Conservation (phyloP, 345 rosid genomes). For the Populus deltoides region DNA sequence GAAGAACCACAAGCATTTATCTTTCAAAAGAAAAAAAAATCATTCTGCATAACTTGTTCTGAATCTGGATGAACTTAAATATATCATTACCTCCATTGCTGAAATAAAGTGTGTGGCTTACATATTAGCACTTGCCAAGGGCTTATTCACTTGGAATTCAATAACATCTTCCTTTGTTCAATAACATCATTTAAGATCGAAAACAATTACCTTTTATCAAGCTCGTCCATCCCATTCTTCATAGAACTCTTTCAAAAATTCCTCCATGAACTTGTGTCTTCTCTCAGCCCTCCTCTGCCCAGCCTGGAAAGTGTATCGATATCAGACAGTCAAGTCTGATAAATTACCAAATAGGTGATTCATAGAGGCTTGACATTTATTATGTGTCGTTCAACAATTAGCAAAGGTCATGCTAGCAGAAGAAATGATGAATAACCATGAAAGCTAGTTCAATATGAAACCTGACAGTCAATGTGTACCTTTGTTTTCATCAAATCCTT, state of each 20-base stretch:
- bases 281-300: slow-evolving; percentile 70
- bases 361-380: not conserved
- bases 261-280: slow-evolving; percentile 76
- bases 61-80: not conserved
- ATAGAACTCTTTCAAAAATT: slow-evolving; percentile 59
- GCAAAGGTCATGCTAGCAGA: not conserved
- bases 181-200: not conserved
- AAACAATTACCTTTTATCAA: slow-evolving; percentile 23
- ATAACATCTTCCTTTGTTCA: not conserved
- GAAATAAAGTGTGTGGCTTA: not conserved
- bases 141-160: not conserved
- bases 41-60: too few relatives aligned
- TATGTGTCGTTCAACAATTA: not conserved
- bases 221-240: slow-evolving; percentile 75
- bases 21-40: too few relatives aligned
- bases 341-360: not conserved
- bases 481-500: slow-evolving; percentile 75
- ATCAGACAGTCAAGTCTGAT: not conserved
- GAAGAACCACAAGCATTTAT: not conserved
- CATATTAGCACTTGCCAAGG: too few relatives aligned
- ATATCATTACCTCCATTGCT: not conserved
- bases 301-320: slow-evolving; percentile 45
- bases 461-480: slow-evolving; percentile 28
- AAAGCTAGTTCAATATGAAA: not conserved
- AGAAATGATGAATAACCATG: not conserved